Conservation (phyloP, 306 rosid genomes). For the Myrica gale region DNA sequence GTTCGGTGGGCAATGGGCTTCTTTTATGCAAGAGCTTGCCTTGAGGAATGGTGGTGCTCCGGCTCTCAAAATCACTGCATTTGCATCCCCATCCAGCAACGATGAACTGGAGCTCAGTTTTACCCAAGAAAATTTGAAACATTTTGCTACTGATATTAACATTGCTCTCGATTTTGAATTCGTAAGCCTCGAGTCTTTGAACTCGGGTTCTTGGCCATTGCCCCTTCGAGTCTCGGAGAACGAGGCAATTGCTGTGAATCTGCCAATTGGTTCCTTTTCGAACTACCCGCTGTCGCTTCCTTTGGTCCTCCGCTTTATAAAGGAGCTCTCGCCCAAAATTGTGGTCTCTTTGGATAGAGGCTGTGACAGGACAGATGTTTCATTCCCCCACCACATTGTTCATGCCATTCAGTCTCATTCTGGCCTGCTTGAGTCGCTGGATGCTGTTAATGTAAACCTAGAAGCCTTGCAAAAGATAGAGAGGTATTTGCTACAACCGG, state of each 20-base stretch:
- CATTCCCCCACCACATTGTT: slow-evolving; percentile 61
- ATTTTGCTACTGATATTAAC: slow-evolving; percentile 67
- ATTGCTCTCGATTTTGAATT: slow-evolving; percentile 68
- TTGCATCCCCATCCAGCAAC: slow-evolving; percentile 50
- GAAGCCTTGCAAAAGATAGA: slow-evolving; percentile 75
- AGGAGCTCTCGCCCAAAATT: slow-evolving; percentile 70
- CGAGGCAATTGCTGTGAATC: slow-evolving; percentile 71
- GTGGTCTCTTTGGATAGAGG: slow-evolving; percentile 70
- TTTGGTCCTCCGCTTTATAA: slow-evolving; percentile 61
- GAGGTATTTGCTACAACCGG: slow-evolving; percentile 66
- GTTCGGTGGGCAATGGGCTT: slow-evolving; percentile 94
- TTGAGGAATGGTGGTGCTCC: slow-evolving; percentile 55
- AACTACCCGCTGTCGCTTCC: slow-evolving; percentile 46
- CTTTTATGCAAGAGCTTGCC: slow-evolving; percentile 85
- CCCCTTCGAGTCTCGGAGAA: slow-evolving; percentile 42
- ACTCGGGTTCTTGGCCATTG: slow-evolving; percentile 62
- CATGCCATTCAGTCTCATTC: slow-evolving; percentile 54
- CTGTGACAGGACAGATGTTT: slow-evolving; percentile 56
- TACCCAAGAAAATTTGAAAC: slow-evolving; percentile 67
- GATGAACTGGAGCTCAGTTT: slow-evolving; percentile 74
- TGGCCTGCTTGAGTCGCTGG: slow-evolving; percentile 67
- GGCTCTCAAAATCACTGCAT: slow-evolving; percentile 73
- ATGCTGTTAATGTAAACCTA: slow-evolving; percentile 58
- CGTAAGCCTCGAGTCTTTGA: slow-evolving; percentile 53
- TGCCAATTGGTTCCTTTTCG: slow-evolving; percentile 57